A percentile compares a stretch with the other conserved stretches of the same genome.
These are phyloP conservation scores for Yarrowia alimentaria DNA, from an alignment of 805 yeast genomes.

Conservation along the genomic window DNA sequence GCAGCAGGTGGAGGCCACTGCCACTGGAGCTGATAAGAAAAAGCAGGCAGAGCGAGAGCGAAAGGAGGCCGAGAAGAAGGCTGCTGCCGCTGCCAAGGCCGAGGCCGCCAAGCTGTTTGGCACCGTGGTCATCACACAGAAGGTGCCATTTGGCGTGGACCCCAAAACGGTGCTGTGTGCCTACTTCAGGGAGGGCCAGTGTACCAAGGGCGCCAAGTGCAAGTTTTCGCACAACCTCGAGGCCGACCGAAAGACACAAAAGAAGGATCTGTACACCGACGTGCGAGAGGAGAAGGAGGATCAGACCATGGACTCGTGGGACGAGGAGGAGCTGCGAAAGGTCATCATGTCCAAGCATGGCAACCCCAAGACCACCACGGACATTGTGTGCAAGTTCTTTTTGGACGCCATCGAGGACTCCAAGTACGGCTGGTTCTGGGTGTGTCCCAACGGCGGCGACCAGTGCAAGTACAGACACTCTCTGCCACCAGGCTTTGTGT, in stretches of 20 bases:
- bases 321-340: constrained; percentile 85
- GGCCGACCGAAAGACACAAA: constrained; percentile 81
- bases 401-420: constrained; percentile 97
- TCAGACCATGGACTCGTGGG: constrained; percentile 96
- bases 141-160: constrained; percentile 95
- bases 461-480: constrained; percentile 94
- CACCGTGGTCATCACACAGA: constrained; percentile 64
- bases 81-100: constrained; percentile 82
- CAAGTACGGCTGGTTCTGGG: constrained; percentile 99
- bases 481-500: constrained; percentile 92
- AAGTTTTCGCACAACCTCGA: constrained; percentile 88
- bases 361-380: constrained; percentile 90
- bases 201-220: constrained; percentile 67
- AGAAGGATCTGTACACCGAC: constrained; percentile 91
- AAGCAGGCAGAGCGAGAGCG: constrained; percentile 72
- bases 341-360: constrained; percentile 93
- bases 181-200: constrained; percentile 78
- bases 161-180: constrained; percentile 93
- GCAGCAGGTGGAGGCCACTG: constrained; percentile 60
- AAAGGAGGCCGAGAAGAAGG: constrained; percentile 76
- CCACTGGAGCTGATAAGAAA: constrained; percentile 56
- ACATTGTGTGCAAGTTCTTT: constrained; percentile 88
- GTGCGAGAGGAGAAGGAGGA: constrained; percentile 64
- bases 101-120: constrained; percentile 81
- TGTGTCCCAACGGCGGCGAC: constrained; percentile 91